Evolutionary conservation across 140 eudicot species (phyloP).

Genomic region (Flaveria floridana): DNA sequence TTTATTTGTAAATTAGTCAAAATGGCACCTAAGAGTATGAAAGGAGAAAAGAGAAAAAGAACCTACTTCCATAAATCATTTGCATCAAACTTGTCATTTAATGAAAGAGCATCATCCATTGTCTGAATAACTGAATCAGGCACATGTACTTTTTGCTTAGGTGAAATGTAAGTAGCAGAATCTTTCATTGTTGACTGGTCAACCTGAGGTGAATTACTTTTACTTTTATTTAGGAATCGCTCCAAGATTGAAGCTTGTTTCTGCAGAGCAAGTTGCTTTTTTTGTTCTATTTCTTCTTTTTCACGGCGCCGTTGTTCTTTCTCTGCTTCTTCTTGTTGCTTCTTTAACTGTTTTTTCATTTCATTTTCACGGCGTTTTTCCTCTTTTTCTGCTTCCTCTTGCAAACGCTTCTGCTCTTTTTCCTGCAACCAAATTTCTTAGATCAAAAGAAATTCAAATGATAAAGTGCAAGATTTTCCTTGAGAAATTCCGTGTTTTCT

Average conservation of each 20-base stretch:
- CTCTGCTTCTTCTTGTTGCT: constrained; percentile 77
- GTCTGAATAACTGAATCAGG: constrained; percentile 42
- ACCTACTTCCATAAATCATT: constrained; percentile 66
- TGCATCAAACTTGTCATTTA: constrained; percentile 27
- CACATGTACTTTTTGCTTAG: constrained; percentile 27
- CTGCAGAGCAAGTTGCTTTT: constrained; percentile 59
- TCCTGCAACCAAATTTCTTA: constrained; percentile 46
- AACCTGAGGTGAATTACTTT: constrained; percentile 46
- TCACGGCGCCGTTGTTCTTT: constrained; percentile 63
- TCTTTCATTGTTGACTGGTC: constrained; percentile 36
- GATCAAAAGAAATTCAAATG: not conserved
- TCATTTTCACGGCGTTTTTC: constrained; percentile 75
- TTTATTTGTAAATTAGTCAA: not conserved
- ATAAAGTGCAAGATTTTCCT: not conserved
- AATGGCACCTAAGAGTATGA: not conserved
- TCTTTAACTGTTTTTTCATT: constrained; percentile 55
- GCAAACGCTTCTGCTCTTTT: constrained; percentile 73
- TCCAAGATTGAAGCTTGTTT: constrained; percentile 89
- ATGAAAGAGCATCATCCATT: constrained; percentile 64
- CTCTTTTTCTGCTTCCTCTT: constrained; percentile 85
- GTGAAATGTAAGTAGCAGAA: constrained; percentile 16
- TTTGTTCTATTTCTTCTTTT: constrained; percentile 73
- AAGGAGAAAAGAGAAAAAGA: not conserved
- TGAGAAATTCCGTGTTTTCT: not conserved
- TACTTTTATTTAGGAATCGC: constrained; percentile 60